A percentile compares a stretch with the other conserved stretches of the same genome.
These are phyloP conservation scores for Fraxinus paxiana DNA, from an alignment of 305 asterid genomes.

Conservation along the genomic window DNA sequence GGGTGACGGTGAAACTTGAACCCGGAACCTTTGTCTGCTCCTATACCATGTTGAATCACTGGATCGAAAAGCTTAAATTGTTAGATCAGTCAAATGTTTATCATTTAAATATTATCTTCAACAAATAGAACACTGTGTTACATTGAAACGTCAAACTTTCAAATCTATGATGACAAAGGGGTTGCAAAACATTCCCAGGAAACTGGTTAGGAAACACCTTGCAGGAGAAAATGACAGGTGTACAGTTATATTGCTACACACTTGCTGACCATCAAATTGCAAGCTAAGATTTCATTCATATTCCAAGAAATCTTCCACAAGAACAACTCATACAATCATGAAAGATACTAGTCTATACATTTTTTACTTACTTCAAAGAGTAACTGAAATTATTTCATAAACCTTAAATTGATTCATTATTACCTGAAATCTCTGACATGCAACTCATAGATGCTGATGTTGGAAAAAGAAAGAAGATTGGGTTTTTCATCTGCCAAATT, in stretches of 20 bases:
- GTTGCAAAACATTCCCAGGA: conserved; percentile 5
- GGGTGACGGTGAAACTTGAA: not conserved
- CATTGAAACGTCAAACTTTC: not conserved
- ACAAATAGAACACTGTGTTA: not conserved
- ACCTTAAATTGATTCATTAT: conserved; percentile 6
- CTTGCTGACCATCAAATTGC: not conserved
- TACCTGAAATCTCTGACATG: conserved; percentile 98
- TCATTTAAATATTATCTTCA: not conserved
- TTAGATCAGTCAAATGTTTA: not conserved
- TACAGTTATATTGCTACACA: conserved; percentile 3
- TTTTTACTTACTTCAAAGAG: conserved; percentile 6
- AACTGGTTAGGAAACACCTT: not conserved
- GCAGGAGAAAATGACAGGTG: conserved; percentile 2
- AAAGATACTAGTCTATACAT: not conserved
- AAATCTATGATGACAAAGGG: not conserved
- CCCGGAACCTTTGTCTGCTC: not conserved
- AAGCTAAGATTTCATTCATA: conserved; percentile 4
- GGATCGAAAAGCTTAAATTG: not conserved
- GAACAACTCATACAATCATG: not conserved
- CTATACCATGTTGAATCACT: not conserved
- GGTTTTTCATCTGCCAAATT: conserved; percentile 66
- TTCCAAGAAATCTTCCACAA: conserved; percentile 6
- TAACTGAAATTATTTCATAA: conserved; percentile 8
- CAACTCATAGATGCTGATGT: conserved; percentile 83
- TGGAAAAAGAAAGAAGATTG: conserved; percentile 58